Evolutionary conservation across 2,329 filamentous ascomycete species (phyloP).

Genomic region (Trichoderma koningii): DNA sequence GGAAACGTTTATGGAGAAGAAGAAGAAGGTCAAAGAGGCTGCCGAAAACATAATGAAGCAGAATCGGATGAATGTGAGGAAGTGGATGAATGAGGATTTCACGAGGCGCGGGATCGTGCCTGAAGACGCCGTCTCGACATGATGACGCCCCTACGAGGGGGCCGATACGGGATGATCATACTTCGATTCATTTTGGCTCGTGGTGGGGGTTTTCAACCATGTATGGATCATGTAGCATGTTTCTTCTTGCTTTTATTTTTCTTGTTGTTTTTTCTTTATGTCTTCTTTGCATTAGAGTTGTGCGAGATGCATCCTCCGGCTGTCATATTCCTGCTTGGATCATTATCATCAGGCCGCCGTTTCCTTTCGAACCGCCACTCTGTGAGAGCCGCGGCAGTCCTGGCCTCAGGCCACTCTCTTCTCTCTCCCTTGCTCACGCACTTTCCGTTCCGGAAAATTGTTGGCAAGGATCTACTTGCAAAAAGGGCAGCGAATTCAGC

Average conservation of each 20-base stretch:
- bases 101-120: conserved; percentile 10
- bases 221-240: conserved; percentile 13
- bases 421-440: neutral
- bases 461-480: conserved; percentile 8
- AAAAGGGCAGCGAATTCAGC: neutral
- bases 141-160: conserved; percentile 5
- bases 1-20: conserved; percentile 9
- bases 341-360: neutral
- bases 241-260: neutral
- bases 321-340: neutral
- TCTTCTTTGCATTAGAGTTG: neutral
- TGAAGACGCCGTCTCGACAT: conserved; percentile 3
- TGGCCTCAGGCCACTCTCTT: neutral
- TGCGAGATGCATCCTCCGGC: neutral
- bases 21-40: conserved; percentile 3
- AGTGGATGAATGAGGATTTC: conserved; percentile 23
- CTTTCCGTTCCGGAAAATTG: neutral
- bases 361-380: neutral
- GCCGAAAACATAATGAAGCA: conserved; percentile 20
- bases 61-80: conserved; percentile 21
- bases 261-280: neutral
- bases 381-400: neutral
- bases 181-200: neutral
- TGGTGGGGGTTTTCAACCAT: neutral
- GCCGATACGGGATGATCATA: neutral